These are phyloP conservation scores for Monosporozyma solicola DNA, from an alignment of 805 yeast species.

Conservation along the genomic window DNA sequence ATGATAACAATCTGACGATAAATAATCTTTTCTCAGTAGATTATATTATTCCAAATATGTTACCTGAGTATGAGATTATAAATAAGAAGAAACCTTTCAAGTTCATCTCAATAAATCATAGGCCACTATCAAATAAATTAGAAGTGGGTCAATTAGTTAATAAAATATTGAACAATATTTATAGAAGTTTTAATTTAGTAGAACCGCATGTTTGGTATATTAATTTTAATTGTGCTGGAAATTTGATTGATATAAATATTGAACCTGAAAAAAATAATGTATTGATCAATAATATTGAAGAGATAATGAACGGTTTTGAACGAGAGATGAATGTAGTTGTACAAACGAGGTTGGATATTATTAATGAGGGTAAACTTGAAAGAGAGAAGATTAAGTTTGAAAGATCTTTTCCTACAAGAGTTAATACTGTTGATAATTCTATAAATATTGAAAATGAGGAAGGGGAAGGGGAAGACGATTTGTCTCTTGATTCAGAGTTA, in stretches of 20 bases:
- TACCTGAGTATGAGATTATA: conserved; percentile 21
- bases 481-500: not conserved
- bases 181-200: conserved; percentile 16
- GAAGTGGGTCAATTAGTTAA: conserved; percentile 28
- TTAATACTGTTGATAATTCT: not conserved
- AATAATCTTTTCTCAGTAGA: conserved; percentile 8
- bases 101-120: conserved; percentile 30
- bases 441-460: not conserved
- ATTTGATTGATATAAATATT: conserved; percentile 33
- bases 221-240: conserved; percentile 14
- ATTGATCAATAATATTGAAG: conserved; percentile 21
- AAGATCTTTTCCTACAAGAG: not conserved
- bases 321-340: not conserved
- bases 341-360: not conserved
- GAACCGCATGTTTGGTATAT: conserved; percentile 33
- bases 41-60: conserved; percentile 29
- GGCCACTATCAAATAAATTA: conserved; percentile 26
- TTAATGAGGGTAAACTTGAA: not conserved
- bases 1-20: conserved; percentile 6
- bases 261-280: conserved; percentile 40
- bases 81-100: conserved; percentile 16
- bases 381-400: not conserved
- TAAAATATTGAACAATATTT: conserved; percentile 19
- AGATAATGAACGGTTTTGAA: conserved; percentile 9
- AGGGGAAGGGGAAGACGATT: not conserved